phyloP scores from a whole-genome alignment of 129 eudicot species.

The Flaveria bidentis region DNA sequence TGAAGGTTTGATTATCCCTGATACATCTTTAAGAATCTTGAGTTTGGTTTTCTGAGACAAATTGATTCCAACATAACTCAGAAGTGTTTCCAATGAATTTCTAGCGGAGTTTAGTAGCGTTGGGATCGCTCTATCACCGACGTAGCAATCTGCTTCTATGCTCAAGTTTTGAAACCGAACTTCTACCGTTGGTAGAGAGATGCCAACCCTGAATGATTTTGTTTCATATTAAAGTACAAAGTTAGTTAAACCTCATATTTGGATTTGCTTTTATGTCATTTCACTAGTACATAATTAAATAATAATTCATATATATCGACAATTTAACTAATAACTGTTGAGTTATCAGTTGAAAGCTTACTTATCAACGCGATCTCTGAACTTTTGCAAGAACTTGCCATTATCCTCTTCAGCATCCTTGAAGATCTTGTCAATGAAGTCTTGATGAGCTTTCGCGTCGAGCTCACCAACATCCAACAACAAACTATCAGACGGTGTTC shows the following conservation, averaged over 20 bases:
- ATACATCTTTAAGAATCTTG: constrained; percentile 45
- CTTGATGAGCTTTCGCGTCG: constrained; percentile 32
- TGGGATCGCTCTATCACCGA: constrained; percentile 64
- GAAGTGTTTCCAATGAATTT: constrained; percentile 23
- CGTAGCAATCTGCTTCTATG: constrained; percentile 54
- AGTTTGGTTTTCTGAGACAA: constrained; percentile 41
- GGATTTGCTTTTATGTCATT: too few relatives aligned
- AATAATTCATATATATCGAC: not conserved
- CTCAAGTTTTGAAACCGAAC: constrained; percentile 60
- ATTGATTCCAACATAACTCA: constrained; percentile 33
- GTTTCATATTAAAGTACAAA: not conserved
- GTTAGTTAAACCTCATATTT: not conserved
- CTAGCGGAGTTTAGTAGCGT: constrained; percentile 29
- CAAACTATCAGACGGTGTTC: constrained; percentile 25
- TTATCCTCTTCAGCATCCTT: constrained; percentile 65
- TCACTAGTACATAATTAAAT: too few relatives aligned
- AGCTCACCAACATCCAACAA: constrained; percentile 34
- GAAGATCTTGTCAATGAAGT: constrained; percentile 52
- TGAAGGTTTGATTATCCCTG: constrained; percentile 53
- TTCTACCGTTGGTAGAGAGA: constrained; percentile 66
- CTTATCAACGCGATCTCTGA: constrained; percentile 59
- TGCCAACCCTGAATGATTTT: constrained; percentile 53
- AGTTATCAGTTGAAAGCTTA: constrained; percentile 27
- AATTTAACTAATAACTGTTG: not conserved
- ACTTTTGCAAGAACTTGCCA: constrained; percentile 55